Evolutionary conservation across 805 yeast genomes (phyloP).

Genomic region (Candida gorgasii): DNA sequence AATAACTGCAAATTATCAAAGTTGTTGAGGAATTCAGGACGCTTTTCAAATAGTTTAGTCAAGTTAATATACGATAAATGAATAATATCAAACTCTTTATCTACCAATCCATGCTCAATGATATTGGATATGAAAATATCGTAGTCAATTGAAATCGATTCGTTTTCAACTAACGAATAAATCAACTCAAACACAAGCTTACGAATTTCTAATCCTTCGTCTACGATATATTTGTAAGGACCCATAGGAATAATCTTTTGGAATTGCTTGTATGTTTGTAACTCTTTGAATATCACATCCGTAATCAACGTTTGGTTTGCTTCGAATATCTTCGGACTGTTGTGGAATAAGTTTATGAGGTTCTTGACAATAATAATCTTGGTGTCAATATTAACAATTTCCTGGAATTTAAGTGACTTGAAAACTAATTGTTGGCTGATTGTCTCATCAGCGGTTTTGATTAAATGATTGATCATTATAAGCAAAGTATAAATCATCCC

Average conservation of each 20-base stretch:
- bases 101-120: constrained; percentile 53
- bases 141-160: constrained; percentile 27
- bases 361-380: constrained; percentile 29
- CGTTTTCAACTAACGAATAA: constrained; percentile 48
- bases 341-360: constrained; percentile 14
- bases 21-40: constrained; percentile 24
- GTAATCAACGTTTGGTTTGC: constrained; percentile 28
- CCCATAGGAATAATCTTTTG: constrained; percentile 77
- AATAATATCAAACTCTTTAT: constrained; percentile 60
- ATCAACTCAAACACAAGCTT: constrained; percentile 71
- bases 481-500: constrained; percentile 29
- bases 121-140: constrained; percentile 42
- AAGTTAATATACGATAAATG: constrained; percentile 49
- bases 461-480: constrained; percentile 33
- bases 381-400: constrained; percentile 45
- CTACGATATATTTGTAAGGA: constrained; percentile 80
- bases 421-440: constrained; percentile 18
- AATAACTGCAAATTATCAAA: constrained; percentile 25
- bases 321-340: constrained; percentile 9
- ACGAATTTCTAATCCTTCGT: constrained; percentile 72
- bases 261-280: constrained; percentile 54
- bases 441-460: constrained; percentile 13
- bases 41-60: constrained; percentile 36
- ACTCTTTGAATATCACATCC: constrained; percentile 54
- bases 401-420: constrained; percentile 23